phyloP scores from a whole-genome alignment of 192 early-diverging fungal species.

The Podochytrium sp. region DNA sequence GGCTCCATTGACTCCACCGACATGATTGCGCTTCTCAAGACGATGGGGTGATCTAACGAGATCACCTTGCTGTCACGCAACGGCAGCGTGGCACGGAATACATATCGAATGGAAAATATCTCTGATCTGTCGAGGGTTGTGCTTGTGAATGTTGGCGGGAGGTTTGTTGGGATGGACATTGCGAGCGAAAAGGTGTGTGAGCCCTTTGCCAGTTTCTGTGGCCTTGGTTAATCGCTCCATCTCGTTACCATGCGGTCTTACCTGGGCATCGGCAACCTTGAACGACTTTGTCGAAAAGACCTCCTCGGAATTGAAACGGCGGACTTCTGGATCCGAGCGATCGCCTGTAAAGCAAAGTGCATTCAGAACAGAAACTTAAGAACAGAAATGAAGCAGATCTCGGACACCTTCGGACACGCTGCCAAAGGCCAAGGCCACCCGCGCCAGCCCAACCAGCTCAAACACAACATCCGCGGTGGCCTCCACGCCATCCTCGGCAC shows the following conservation, averaged over 20 bases:
- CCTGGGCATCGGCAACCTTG: slow-evolving; percentile 25
- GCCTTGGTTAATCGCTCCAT: neutral
- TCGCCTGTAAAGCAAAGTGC: neutral
- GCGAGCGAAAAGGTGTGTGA: slow-evolving; percentile 17
- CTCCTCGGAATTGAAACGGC: slow-evolving; percentile 11
- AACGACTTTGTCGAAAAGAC: slow-evolving; percentile 14
- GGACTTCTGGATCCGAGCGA: neutral
- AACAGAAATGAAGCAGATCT: neutral
- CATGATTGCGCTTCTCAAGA: neutral
- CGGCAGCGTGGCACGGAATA: slow-evolving; percentile 9
- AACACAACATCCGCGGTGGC: slow-evolving; percentile 1
- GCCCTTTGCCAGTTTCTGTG: slow-evolving; percentile 6
- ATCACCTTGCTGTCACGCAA: neutral
- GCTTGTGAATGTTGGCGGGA: slow-evolving; percentile 15
- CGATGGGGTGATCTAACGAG: neutral
- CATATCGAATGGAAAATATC: slow-evolving; percentile 17
- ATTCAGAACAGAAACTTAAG: neutral
- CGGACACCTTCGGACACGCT: neutral
- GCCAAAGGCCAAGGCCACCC: slow-evolving; percentile 3
- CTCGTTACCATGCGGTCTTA: neutral
- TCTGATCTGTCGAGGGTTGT: slow-evolving; percentile 18
- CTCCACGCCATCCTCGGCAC: slow-evolving; percentile 8
- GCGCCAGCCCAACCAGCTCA: slow-evolving; percentile 20
- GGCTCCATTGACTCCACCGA: neutral
- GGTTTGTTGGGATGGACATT: slow-evolving; percentile 1